Evolutionary conservation across 768 basidiomycete species (phyloP).

Genomic region (Hygrocybe punicea): DNA sequence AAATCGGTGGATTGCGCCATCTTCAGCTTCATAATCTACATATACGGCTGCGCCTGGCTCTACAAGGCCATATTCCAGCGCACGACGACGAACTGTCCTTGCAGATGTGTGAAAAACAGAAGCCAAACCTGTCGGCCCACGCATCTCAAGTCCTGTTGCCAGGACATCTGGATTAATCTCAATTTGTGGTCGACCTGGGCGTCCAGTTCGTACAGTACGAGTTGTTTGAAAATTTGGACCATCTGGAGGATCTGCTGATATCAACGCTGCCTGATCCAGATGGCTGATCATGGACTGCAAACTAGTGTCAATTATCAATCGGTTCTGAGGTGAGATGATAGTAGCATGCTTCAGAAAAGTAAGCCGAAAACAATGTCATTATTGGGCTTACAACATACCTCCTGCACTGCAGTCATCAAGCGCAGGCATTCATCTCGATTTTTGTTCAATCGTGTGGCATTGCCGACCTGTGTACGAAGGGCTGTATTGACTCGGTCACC

Average conservation of each 20-base stretch:
- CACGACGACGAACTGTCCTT: conserved; percentile 17
- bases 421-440: too few species aligned
- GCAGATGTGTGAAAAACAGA: conserved; percentile 11
- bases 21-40: not conserved
- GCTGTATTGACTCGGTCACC: too few species aligned
- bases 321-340: too few species aligned
- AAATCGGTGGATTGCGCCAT: conserved; percentile 12
- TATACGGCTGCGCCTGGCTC: conserved; percentile 21
- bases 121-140: conserved; percentile 16
- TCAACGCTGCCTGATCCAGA: too few species aligned
- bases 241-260: too few species aligned
- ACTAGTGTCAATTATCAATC: too few species aligned
- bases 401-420: too few species aligned
- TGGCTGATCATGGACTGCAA: too few species aligned
- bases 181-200: conserved; percentile 24
- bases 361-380: not conserved
- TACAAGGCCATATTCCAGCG: conserved; percentile 20
- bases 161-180: conserved; percentile 28
- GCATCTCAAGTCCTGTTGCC: conserved; percentile 14
- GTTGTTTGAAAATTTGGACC: too few species aligned
- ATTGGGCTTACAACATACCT: not conserved
- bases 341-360: not conserved
- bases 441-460: too few species aligned
- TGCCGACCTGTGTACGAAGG: too few species aligned
- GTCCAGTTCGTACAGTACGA: not conserved